A percentile compares a stretch with the other conserved stretches of the same genome.
These are phyloP conservation scores for Lycium ferocissimum DNA, from an alignment of 257 asterid genomes.

Conservation along the genomic window DNA sequence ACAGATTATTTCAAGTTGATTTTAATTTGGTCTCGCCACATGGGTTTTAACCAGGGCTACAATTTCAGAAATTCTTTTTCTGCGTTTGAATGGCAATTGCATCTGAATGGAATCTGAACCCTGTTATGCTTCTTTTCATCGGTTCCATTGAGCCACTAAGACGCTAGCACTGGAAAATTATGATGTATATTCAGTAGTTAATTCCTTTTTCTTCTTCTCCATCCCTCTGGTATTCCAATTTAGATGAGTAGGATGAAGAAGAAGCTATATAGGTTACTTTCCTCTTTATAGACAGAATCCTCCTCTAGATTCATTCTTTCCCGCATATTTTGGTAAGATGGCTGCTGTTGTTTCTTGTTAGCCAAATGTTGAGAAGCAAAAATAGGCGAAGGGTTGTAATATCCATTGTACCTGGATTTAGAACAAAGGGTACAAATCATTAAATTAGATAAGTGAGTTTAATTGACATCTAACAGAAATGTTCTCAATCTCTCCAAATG, in stretches of 20 bases:
- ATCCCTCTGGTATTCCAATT: conserved; percentile 14
- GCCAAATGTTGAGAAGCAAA: not conserved
- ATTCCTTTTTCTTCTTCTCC: not conserved
- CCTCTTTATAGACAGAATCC: conserved; percentile 18
- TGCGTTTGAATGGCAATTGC: not conserved
- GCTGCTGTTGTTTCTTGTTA: not conserved
- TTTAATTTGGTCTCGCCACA: not conserved
- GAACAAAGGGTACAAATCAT: not conserved
- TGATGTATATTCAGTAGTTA: not conserved
- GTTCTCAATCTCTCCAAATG: conserved; percentile 13
- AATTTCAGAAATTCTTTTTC: conserved; percentile 18
- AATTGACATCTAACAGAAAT: conserved; percentile 3
- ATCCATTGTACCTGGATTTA: conserved; percentile 8
- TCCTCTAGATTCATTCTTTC: conserved; percentile 9
- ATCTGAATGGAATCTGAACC: not conserved
- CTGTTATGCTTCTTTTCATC: conserved; percentile 21
- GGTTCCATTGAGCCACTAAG: conserved; percentile 15
- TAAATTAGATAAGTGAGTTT: not conserved
- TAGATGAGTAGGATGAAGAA: not conserved
- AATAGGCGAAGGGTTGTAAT: not conserved
- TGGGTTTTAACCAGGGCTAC: not conserved
- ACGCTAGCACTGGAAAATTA: not conserved
- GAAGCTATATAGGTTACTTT: not conserved
- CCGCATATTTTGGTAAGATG: not conserved
- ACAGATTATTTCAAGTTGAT: not conserved